Base-by-base conservation (phyloP, 1,284 basidiomycete genomes). In the Irpex sp. region DNA sequence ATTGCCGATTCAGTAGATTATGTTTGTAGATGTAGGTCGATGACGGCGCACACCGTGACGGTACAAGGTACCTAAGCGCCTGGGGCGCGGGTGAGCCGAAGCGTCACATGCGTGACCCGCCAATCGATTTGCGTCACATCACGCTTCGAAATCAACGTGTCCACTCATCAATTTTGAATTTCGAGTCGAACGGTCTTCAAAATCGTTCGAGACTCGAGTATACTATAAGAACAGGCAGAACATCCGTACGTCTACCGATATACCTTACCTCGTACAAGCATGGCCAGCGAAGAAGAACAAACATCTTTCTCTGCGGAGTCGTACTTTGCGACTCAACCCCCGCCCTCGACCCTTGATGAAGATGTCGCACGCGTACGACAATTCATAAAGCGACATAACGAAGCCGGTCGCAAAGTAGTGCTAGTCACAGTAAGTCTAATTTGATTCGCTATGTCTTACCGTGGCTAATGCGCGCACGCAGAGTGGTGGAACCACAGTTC, bases 401-500 rank as follows among this genome's bases (percentile, higher is more conserved):
- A 81, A 36, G 76, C 82, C 40, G 86, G 87, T 15, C 86, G 89
- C 67, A 89, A 88, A 67, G 92, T 98, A 49, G 97, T 96, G 15
- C 84, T 99, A 40, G 93, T 99, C 60, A 98, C 97, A 62, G 96
- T 97, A 75, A 76, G 93, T 79, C 15, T 59, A 26, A 52, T 54
- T 4, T 62, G 17, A 34, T 61, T 51, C 49, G 64, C 65, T 62
- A 62, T 9, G 13, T 64, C 47, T 31, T 54, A 48, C 44, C 57
- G 67, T 65, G 62, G 52, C 60, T 59, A 58, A 56, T 48, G 13
- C 59, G 55, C 36, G 57, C 48, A 55, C 61, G 59, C 68, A 97
- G 95, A 97, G 94, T 74, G 96, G 96, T 62, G 96, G 96, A 64
- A 98, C 96, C 15, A 97, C 94, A 1, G 96, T 97, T 4, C 96